Base-by-base conservation (phyloP, 192 early-diverging fungal genomes). In the Pilobolus umbonatus region DNA sequence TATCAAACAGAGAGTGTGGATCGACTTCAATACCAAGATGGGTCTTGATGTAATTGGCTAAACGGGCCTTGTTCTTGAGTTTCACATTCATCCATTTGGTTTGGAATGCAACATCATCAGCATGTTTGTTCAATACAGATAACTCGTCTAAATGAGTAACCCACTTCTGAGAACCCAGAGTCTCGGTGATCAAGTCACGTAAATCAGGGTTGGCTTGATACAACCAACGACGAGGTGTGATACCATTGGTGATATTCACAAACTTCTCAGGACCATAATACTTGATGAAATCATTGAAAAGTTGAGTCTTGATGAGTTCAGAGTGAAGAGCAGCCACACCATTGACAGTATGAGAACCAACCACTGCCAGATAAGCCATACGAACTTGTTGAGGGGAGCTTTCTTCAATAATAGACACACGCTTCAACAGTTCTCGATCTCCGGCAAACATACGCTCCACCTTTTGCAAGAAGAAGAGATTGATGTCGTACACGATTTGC, bases 401-500 rank as follows among this genome's bases (percentile, higher is more conserved):
- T 77, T 98, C 96, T 70, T 97, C 93, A 65, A 98, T 98, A 72
- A 96, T 89, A 34, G 93, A 95, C 79, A 98, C 85, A 57, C 83
- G 80, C 58, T 85, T 80, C 40, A 96, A 76, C 24, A 92, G 71
- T 38, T 86, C 87, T 57, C 95, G 92, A 69, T 98, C 94, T 61
- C 80, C 82, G 10, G 92, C 92, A 77, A 77, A 93, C 61, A 68
- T 68, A 68, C 79, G 79, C 77, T 98, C 96, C 21, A 98, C 94
- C 46, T 77, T 75, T 79, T 98, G 96, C 59, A 98, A 72, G 75
- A 98, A 98, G 83, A 85, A 98, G 77, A 98, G 75, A 74, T 98
- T 98, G 83, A 98, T 90, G 72, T 98, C 95, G 69, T 96, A 98
- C 73, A 98, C 98, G 72, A 98, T 94, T 72, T 92, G 90, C 91